Base-by-base conservation (phyloP, 2,329 filamentous ascomycete species). In the Coleophoma eucalyptorum region DNA sequence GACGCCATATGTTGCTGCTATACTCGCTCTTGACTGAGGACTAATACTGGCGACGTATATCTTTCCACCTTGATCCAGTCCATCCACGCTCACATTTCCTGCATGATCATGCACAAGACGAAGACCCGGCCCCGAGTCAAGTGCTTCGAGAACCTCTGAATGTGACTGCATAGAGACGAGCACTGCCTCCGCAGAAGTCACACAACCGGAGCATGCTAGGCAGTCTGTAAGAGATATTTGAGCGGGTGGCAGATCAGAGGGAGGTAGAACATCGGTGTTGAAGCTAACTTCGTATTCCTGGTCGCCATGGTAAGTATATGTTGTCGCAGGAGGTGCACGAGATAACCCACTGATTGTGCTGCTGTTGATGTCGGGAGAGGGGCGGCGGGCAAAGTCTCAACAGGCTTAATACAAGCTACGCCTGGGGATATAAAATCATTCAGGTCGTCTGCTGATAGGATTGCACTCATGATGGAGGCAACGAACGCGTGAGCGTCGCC, bases 391-490 rank as follows among this genome's bases (percentile, higher is more conserved):
- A 99, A 81, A 2, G 90, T 95, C 70, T 99, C 94, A 67, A 99
- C 80, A 26, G 94, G 94, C 66, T 99, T 97, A 71, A 99, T 97
- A 73, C 94, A 99, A 56, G 94, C 94, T 65, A 99, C 92, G 55
- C 93, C 92, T 13, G 94, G 94, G 51, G 89, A 94, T 67, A 99
- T 99, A 74, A 99, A 99, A 77, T 99, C 94, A 77, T 99, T 99
- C 55, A 99, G 79, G 69, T 97, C 92, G 75, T 99, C 93, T 64
- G 88, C 87, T 50, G 92, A 97, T 63, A 99, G 87, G 64, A 99
- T 99, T 56, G 94, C 94, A 67, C 91, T 96, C 94, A 99, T 99
- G 56, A 68, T 76, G 43, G 41, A 16, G 34, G 48, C 42, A 55
- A 52, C 50, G 53, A 56, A 52, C 51, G 56, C 41, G 18, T 33